Percentiles rank a stretch among this genome's conserved stretches.
Evolutionary conservation across 2,329 filamentous ascomycete genomes (phyloP).

Genomic region (Paraphoma chrysanthemicola): DNA sequence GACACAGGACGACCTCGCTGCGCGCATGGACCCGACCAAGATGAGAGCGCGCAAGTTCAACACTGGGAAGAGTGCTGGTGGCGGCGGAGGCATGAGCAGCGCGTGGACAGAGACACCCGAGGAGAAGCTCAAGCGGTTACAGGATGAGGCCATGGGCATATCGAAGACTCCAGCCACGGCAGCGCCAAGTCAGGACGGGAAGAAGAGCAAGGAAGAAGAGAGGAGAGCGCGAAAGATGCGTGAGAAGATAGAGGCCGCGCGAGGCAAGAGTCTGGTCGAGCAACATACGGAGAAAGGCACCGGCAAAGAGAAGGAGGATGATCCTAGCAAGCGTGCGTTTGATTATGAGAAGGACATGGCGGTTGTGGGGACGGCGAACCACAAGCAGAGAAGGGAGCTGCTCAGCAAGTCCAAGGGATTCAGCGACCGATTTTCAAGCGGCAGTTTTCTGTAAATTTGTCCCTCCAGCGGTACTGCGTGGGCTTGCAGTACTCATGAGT

Average conservation of each 20-base stretch:
- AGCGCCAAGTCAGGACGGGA: slow-evolving; percentile 34
- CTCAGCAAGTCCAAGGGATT: slow-evolving; percentile 82
- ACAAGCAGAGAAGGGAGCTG: slow-evolving; percentile 78
- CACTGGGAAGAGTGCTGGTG: slow-evolving; percentile 67
- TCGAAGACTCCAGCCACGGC: slow-evolving; percentile 47
- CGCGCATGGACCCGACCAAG: slow-evolving; percentile 81
- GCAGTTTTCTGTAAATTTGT: slow-evolving; percentile 62
- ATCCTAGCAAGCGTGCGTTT: slow-evolving; percentile 87
- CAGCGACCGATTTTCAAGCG: slow-evolving; percentile 79
- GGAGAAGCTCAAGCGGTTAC: slow-evolving; percentile 80
- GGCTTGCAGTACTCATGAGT: too few species aligned
- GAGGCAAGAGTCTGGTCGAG: slow-evolving; percentile 55
- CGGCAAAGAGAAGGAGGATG: slow-evolving; percentile 76
- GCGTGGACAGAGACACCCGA: slow-evolving; percentile 94
- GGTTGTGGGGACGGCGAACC: slow-evolving; percentile 72
- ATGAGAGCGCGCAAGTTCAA: slow-evolving; percentile 83
- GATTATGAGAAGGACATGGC: slow-evolving; percentile 95
- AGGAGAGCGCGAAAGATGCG: slow-evolving; percentile 59
- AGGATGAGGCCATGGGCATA: slow-evolving; percentile 83
- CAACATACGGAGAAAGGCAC: slow-evolving; percentile 54
- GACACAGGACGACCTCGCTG: slow-evolving; percentile 58
- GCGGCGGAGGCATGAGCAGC: slow-evolving; percentile 58
- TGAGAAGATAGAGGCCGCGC: slow-evolving; percentile 60
- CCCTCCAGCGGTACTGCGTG: neutral
- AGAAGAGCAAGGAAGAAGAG: slow-evolving; percentile 49